Conservation (phyloP, 2,329 filamentous ascomycete genomes). For the Myriangium duriaei region DNA sequence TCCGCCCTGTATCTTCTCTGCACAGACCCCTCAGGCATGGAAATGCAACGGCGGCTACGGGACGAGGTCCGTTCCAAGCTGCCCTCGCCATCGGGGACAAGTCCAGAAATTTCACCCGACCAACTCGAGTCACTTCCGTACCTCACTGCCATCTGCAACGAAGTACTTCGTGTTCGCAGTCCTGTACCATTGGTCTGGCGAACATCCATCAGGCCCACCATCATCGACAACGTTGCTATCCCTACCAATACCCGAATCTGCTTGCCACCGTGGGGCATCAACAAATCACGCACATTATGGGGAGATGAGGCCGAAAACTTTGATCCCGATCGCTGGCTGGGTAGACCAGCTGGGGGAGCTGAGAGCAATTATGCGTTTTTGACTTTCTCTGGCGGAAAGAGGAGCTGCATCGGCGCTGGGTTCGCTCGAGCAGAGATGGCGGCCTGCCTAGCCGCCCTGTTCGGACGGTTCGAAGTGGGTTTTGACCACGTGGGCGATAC, state of each 20-base stretch:
- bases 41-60: not conserved
- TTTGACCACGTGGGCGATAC: not conserved
- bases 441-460: not conserved
- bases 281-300: not conserved
- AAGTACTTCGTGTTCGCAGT: conserved; percentile 56
- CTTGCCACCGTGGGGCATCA: not conserved
- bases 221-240: not conserved
- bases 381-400: not conserved
- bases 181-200: conserved; percentile 49
- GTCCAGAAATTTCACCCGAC: conserved; percentile 31
- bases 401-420: not conserved
- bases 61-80: not conserved
- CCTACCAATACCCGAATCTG: not conserved
- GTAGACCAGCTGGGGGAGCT: not conserved
- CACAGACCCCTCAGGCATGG: conserved; percentile 31
- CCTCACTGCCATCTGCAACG: conserved; percentile 61
- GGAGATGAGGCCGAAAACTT: not conserved
- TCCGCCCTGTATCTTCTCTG: conserved; percentile 39
- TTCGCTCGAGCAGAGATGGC: not conserved
- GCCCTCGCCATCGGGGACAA: not conserved
- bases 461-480: not conserved
- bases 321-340: not conserved
- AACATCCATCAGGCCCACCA: not conserved
- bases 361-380: not conserved
- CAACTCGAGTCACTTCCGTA: conserved; percentile 61